Conservation (phyloP, 768 basidiomycete species). For the Lactarius pseudohatsudake region DNA sequence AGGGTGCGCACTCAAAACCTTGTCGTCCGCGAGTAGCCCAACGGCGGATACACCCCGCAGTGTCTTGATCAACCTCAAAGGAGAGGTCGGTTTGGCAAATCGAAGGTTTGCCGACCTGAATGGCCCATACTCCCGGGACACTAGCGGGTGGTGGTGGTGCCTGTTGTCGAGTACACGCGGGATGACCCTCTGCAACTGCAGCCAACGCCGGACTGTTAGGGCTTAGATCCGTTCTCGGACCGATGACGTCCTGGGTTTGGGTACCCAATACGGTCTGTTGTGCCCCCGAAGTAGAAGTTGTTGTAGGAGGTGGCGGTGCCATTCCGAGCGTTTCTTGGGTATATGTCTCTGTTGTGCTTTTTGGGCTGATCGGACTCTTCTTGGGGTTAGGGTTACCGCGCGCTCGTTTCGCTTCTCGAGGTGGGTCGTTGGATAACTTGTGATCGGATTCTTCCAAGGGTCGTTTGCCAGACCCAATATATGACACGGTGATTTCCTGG, state of each 20-base stretch:
- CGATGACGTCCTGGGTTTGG: background rate
- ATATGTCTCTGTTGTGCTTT: background rate
- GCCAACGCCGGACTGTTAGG: background rate
- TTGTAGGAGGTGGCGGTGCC: background rate
- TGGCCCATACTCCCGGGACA: constrained; percentile 25
- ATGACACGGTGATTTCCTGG: background rate
- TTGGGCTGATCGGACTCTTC: background rate
- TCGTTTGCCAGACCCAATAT: background rate
- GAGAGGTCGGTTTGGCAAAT: constrained; percentile 5
- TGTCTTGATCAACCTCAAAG: constrained; percentile 24
- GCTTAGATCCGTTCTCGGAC: background rate
- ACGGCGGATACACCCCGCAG: constrained; percentile 14
- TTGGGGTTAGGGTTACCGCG: background rate
- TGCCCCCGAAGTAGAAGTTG: background rate
- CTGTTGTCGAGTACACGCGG: constrained; percentile 4
- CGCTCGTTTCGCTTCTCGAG: constrained; percentile 7
- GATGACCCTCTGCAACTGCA: background rate
- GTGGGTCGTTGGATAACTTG: background rate
- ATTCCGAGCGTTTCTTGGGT: background rate
- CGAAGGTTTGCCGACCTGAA: constrained; percentile 23
- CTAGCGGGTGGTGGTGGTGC: background rate
- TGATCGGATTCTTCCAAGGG: background rate
- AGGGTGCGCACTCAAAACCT: constrained; percentile 22
- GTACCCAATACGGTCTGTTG: background rate
- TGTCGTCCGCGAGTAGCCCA: constrained; percentile 17